A percentile compares a stretch with the other conserved stretches of the same genome.
Evolutionary conservation across 192 early-diverging fungal species (phyloP).

Genomic region (Geranomyces variabilis): DNA sequence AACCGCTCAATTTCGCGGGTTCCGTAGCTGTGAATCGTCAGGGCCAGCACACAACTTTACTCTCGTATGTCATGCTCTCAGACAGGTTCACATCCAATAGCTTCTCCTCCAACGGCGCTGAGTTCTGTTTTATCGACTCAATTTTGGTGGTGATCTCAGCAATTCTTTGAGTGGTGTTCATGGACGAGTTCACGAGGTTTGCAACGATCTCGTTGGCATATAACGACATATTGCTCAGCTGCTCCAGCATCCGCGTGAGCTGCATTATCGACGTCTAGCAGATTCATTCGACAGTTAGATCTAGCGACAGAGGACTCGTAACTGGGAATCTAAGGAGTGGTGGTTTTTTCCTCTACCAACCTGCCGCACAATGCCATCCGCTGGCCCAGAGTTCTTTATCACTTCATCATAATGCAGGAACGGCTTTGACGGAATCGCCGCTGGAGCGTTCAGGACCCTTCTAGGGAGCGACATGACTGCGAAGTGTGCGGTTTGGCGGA

Average conservation of each 20-base stretch:
- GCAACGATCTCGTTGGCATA: constrained; percentile 37
- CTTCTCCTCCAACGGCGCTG: constrained; percentile 27
- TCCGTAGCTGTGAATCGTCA: neutral
- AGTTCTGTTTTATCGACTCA: constrained; percentile 16
- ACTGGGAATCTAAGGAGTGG: neutral
- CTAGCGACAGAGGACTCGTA: neutral
- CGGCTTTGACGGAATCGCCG: constrained; percentile 27
- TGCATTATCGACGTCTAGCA: constrained; percentile 44
- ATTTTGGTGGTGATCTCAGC: neutral
- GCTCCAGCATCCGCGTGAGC: constrained; percentile 40
- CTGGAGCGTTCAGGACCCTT: constrained; percentile 17
- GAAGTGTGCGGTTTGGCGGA: too few relatives aligned
- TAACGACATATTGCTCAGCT: constrained; percentile 28
- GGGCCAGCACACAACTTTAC: neutral
- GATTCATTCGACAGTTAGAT: neutral
- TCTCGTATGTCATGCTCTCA: constrained; percentile 24
- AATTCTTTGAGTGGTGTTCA: constrained; percentile 3
- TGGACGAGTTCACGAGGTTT: constrained; percentile 18
- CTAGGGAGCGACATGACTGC: constrained; percentile 28
- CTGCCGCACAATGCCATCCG: constrained; percentile 30
- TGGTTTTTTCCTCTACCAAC: constrained; percentile 2
- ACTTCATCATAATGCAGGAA: constrained; percentile 21
- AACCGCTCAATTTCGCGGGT: neutral
- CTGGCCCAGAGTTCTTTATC: constrained; percentile 6
- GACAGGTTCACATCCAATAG: constrained; percentile 7